Base-by-base conservation (phyloP, 345 rosid genomes). In the Reutealis trisperma region DNA sequence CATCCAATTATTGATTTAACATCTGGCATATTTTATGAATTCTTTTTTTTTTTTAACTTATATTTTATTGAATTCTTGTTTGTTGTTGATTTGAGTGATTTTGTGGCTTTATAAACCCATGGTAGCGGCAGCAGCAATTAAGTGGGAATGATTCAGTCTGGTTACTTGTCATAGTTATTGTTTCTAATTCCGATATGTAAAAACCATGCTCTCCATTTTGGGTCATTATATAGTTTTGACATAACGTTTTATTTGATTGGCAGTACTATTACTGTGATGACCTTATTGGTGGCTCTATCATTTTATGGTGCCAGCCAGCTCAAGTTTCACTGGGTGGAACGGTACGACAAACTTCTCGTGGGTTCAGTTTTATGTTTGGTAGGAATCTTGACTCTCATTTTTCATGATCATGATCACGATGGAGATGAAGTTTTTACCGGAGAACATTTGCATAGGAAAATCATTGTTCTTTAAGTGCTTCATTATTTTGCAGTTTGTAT, bases 261-360 rank as follows among this genome's bases (percentile, higher is more conserved):
- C 96, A 96, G 99, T 84, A 92, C 99, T 42, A 86, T 93, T 73
- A 80, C 90, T 47, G 99, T 96, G 82, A 96, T 96, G 99, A 94
- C 97, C 63, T 96, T 97, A 0, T 82, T 96, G 73, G 99, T 96
- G 85, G 99, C 99, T 74, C 84, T 94, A 66, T 93, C 99, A 2
- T 96, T 92, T 88, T 96, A 94, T 16, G 99, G 99, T 73, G 99
- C 99, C 25, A 91, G 99, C 84, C 97, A 96, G 87, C 84, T 96
- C 34, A 96, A 96, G 83, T 96, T 96, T 79, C 98, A 90, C 70
- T 96, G 99, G 99, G 97, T 93, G 83, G 98, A 96, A 82, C 87
- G 89, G 37, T 94, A 92, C 37, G 99, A 96, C 91, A 96, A 96
- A 77, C 93, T 94, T 75, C 93, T 96, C 21, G 97, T 96, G 59